A percentile compares a stretch with the other conserved stretches of the same genome.
phyloP scores from a whole-genome alignment of 345 rosid species.

The Zanthoxylum bungeanum region DNA sequence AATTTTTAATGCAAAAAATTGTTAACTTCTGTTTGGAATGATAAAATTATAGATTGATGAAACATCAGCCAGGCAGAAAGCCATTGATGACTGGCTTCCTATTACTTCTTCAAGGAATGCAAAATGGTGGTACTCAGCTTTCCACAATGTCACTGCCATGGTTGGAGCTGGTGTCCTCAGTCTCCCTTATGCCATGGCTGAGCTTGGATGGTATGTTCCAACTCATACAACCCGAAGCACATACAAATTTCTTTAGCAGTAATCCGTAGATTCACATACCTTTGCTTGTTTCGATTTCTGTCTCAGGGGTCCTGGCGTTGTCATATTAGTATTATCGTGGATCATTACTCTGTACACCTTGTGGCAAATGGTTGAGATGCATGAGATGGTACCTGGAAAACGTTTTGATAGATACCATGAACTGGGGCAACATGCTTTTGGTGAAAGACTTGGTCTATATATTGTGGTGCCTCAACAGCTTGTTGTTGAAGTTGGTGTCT shows the following conservation, averaged over 20 bases:
- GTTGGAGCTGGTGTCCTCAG: constrained; percentile 90
- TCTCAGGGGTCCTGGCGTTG: constrained; percentile 80
- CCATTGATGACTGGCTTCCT: constrained; percentile 80
- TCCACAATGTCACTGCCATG: constrained; percentile 93
- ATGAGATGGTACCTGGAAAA: constrained; percentile 77
- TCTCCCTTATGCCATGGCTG: constrained; percentile 75
- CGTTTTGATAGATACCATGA: constrained; percentile 80
- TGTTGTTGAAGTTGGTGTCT: constrained; percentile 58
- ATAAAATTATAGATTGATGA: constrained; percentile 27
- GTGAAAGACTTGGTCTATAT: constrained; percentile 75
- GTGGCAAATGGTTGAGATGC: constrained; percentile 96
- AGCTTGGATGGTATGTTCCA: constrained; percentile 72
- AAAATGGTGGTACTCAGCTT: constrained; percentile 91
- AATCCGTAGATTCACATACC: neutral
- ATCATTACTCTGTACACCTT: constrained; percentile 67
- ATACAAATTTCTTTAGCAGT: neutral
- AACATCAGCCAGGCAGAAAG: no score
- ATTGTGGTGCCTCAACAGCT: constrained; percentile 82
- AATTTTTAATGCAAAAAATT: no score
- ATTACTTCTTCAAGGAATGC: constrained; percentile 71
- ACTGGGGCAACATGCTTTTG: constrained; percentile 78
- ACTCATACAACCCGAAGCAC: neutral
- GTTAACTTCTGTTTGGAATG: neutral
- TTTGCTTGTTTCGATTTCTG: neutral
- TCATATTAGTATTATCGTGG: constrained; percentile 59